These are phyloP conservation scores for Neurospora sp. DNA, from an alignment of 495 filamentous ascomycete species.

Conservation along the genomic window DNA sequence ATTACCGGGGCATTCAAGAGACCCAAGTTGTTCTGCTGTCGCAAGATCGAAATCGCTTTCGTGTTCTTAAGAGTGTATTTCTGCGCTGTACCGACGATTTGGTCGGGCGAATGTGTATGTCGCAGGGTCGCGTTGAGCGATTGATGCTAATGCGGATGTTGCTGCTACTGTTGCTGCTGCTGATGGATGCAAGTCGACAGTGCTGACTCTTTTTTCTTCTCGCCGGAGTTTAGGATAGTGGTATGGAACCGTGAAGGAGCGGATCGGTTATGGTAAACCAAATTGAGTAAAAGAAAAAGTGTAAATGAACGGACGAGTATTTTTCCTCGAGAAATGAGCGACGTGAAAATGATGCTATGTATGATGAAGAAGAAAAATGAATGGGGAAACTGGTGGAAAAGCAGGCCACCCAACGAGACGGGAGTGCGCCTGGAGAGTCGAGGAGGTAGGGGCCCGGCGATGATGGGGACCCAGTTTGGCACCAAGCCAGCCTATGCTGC, in stretches of 20 bases:
- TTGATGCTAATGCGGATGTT: constrained; percentile 3
- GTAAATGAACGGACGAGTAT: constrained; percentile 25
- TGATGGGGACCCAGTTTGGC: neutral
- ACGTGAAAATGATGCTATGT: constrained; percentile 22
- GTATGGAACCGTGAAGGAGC: neutral
- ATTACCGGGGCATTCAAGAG: constrained; percentile 29
- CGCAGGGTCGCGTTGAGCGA: constrained; percentile 5
- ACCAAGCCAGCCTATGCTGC: neutral
- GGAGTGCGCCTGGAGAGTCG: constrained; percentile 1
- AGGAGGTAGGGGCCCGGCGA: constrained; percentile 1
- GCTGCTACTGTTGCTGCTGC: neutral
- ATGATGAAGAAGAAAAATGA: constrained; percentile 12
- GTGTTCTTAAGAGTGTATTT: neutral
- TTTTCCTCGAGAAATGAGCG: constrained; percentile 19
- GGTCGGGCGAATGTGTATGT: constrained; percentile 1
- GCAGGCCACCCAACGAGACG: neutral
- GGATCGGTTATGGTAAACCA: neutral
- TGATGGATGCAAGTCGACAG: constrained; percentile 2
- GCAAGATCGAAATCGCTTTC: neutral
- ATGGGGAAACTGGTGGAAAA: constrained; percentile 4
- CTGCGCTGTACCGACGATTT: neutral
- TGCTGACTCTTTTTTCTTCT: neutral
- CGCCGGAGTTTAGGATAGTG: neutral
- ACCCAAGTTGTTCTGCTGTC: neutral
- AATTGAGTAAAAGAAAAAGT: constrained; percentile 4